A percentile compares a stretch with the other conserved stretches of the same genome.
Evolutionary conservation across 2,329 filamentous ascomycete genomes (phyloP).

Genomic region (Aspergillus viridinutans): DNA sequence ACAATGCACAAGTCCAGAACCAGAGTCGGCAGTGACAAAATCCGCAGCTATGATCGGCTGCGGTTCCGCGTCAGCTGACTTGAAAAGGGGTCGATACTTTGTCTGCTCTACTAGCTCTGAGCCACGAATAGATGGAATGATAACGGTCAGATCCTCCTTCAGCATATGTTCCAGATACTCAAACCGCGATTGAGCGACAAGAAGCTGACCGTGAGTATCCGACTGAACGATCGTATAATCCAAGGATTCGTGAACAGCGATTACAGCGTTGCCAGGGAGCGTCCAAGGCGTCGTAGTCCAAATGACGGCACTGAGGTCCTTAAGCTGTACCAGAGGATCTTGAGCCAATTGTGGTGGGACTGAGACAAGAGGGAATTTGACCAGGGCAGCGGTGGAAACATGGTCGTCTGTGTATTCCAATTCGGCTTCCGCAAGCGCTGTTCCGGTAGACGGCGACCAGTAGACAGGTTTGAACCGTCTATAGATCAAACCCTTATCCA

Average conservation of each 20-base stretch:
- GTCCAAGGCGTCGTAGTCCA: slow-evolving; percentile 99
- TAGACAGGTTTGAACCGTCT: slow-evolving; percentile 61
- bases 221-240: slow-evolving; percentile 66
- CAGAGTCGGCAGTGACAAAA: slow-evolving; percentile 87
- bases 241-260: slow-evolving; percentile 73
- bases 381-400: slow-evolving; percentile 57
- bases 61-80: slow-evolving; percentile 50
- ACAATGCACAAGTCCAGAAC: slow-evolving; percentile 89
- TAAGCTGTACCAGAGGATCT: slow-evolving; percentile 39
- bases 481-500: slow-evolving; percentile 58
- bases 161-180: slow-evolving; percentile 52
- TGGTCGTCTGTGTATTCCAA: slow-evolving; percentile 62
- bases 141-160: slow-evolving; percentile 47
- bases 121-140: slow-evolving; percentile 59
- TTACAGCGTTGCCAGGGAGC: slow-evolving; percentile 83
- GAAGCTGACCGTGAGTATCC: slow-evolving; percentile 54
- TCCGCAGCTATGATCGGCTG: slow-evolving; percentile 77
- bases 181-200: slow-evolving; percentile 69
- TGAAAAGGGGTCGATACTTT: slow-evolving; percentile 68
- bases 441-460: slow-evolving; percentile 63
- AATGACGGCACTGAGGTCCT: slow-evolving; percentile 71
- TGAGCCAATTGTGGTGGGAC: slow-evolving; percentile 44
- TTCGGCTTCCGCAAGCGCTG: slow-evolving; percentile 61
- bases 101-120: slow-evolving; percentile 58
- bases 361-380: slow-evolving; percentile 66